These are phyloP conservation scores for Colletotrichum siamense DNA, from an alignment of 2,329 filamentous ascomycete species.

Conservation along the genomic window DNA sequence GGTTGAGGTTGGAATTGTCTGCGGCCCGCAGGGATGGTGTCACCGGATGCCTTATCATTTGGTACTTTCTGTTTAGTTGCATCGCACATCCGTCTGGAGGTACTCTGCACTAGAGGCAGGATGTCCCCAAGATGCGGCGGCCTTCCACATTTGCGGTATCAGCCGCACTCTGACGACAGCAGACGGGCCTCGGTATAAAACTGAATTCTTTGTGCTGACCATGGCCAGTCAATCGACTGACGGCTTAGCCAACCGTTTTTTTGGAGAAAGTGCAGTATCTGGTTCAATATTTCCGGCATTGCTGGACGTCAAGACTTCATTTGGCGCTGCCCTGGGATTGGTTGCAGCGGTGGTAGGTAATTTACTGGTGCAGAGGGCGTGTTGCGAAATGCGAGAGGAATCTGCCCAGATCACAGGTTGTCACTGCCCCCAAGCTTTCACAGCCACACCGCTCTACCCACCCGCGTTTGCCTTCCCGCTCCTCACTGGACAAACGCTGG, in stretches of 20 bases:
- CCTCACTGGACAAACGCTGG: neutral
- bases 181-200: conserved; percentile 1
- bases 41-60: neutral
- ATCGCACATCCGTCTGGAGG: neutral
- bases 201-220: neutral
- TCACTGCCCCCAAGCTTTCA: conserved; percentile 3
- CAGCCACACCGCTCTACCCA: conserved; percentile 7
- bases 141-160: conserved; percentile 12
- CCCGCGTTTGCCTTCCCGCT: neutral
- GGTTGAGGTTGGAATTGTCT: conserved; percentile 21
- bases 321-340: neutral
- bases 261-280: neutral
- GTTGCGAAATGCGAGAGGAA: neutral
- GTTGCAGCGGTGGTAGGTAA: neutral
- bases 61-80: neutral
- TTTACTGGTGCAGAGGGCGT: neutral
- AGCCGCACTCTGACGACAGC: conserved; percentile 19
- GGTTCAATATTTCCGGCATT: neutral
- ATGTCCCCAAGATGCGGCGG: conserved; percentile 10
- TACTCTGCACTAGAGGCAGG: neutral
- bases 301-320: neutral
- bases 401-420: neutral
- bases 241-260: neutral
- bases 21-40: conserved; percentile 14
- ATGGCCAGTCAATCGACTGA: neutral